phyloP scores from a whole-genome alignment of 2,329 filamentous ascomycete genomes.

The Ascochyta rabiei region DNA sequence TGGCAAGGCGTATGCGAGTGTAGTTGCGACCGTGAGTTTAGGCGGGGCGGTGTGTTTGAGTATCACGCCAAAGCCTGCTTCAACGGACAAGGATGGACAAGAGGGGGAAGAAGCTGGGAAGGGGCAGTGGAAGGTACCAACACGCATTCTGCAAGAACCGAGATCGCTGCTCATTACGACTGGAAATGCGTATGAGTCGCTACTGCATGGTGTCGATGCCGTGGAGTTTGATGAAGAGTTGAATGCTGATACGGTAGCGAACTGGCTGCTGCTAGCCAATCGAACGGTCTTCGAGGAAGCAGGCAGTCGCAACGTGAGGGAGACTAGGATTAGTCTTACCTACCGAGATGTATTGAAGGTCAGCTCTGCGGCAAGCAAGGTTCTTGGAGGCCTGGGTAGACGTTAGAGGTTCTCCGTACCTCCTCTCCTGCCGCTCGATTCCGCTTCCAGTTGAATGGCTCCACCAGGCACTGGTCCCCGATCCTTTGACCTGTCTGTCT shows the following conservation, averaged over 20 bases:
- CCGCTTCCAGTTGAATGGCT: too few species aligned
- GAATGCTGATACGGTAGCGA: conserved; percentile 62
- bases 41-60: conserved; percentile 79
- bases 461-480: too few species aligned
- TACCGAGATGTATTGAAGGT: conserved; percentile 79
- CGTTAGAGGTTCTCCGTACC: neutral
- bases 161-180: conserved; percentile 78
- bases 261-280: conserved; percentile 71
- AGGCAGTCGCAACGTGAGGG: conserved; percentile 63
- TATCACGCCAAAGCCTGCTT: conserved; percentile 59
- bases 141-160: conserved; percentile 79
- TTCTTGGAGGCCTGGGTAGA: conserved; percentile 25
- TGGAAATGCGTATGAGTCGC: conserved; percentile 69
- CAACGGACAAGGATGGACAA: neutral
- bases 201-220: conserved; percentile 76
- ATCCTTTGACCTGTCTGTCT: too few species aligned
- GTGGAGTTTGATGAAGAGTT: conserved; percentile 69
- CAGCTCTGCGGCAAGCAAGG: conserved; percentile 39
- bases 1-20: conserved; percentile 81
- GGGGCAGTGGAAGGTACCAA: conserved; percentile 23
- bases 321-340: conserved; percentile 73
- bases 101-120: neutral
- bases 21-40: conserved; percentile 90
- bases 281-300: conserved; percentile 42
- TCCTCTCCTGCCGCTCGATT: too few species aligned